Percentiles rank a stretch among this genome's conserved stretches.
Evolutionary conservation across 148 eudicot genomes (phyloP).

Genomic region (Limonium bicolor): DNA sequence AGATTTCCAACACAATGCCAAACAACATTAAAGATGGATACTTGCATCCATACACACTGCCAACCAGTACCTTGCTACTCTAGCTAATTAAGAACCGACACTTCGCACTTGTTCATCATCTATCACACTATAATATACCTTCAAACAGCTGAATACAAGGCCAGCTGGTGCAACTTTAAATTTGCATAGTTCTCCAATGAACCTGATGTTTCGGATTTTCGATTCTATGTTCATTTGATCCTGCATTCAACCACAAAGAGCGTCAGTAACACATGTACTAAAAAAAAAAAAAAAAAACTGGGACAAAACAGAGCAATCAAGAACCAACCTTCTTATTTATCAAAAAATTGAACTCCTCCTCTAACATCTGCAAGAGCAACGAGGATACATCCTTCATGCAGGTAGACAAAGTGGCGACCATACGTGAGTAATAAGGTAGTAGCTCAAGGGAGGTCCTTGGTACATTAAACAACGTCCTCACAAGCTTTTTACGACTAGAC

Average conservation of each 20-base stretch:
- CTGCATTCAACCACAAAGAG: constrained; percentile 19
- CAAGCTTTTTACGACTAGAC: constrained; percentile 85
- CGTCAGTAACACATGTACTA: background rate
- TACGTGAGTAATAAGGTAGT: constrained; percentile 88
- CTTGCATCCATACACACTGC: too few species aligned
- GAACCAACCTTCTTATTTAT: constrained; percentile 73
- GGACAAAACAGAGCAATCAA: too few species aligned
- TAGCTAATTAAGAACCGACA: too few species aligned
- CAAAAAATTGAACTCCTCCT: constrained; percentile 83
- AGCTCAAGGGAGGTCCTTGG: constrained; percentile 91
- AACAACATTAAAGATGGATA: too few species aligned
- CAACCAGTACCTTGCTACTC: too few species aligned
- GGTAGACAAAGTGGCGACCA: constrained; percentile 89
- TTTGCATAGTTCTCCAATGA: constrained; percentile 95
- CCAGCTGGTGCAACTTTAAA: constrained; percentile 80
- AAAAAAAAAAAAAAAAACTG: constrained; percentile 4
- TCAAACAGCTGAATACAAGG: constrained; percentile 72
- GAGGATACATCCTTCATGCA: constrained; percentile 87
- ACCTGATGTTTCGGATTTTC: constrained; percentile 86
- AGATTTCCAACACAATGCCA: too few species aligned
- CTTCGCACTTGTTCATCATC: too few species aligned
- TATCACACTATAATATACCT: constrained; percentile 67
- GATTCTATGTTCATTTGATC: constrained; percentile 97
- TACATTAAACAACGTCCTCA: constrained; percentile 75
- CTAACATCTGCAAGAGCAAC: constrained; percentile 82